Percentiles rank a stretch among this genome's conserved stretches.
Conservation (phyloP, 805 yeast genomes). For the Schizosaccharomyces octosporus region DNA sequence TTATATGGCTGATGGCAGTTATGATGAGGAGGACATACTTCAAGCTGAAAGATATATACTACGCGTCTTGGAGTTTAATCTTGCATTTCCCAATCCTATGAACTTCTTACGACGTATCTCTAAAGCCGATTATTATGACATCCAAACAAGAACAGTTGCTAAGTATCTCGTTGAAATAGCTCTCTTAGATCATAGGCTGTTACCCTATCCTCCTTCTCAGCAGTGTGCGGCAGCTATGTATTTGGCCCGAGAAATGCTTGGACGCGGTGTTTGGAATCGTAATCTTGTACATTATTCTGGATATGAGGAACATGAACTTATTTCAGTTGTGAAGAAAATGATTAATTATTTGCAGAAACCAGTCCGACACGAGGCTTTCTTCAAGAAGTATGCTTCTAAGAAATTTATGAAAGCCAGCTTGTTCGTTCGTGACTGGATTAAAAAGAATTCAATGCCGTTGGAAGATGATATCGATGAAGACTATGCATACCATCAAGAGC, state of each 20-base stretch:
- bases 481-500: not conserved
- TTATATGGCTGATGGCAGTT: constrained; percentile 77
- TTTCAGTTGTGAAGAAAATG: constrained; percentile 47
- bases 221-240: constrained; percentile 89
- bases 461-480: not conserved
- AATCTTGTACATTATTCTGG: constrained; percentile 79
- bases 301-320: constrained; percentile 45
- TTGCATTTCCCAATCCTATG: constrained; percentile 98
- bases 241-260: constrained; percentile 49
- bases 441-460: not conserved
- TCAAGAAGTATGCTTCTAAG: constrained; percentile 74
- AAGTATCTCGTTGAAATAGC: constrained; percentile 78
- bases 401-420: constrained; percentile 41
- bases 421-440: constrained; percentile 3
- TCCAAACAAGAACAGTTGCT: constrained; percentile 79
- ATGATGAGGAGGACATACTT: constrained; percentile 53
- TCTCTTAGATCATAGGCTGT: constrained; percentile 68
- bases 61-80: constrained; percentile 69
- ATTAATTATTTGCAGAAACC: constrained; percentile 47
- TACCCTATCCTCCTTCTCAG: constrained; percentile 81
- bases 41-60: constrained; percentile 83
- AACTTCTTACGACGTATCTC: constrained; percentile 77
- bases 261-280: constrained; percentile 31
- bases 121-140: constrained; percentile 89
- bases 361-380: constrained; percentile 73